These are phyloP conservation scores for Babesia ovis DNA, from an alignment of 169 alveolate genomes.

Conservation along the genomic window DNA sequence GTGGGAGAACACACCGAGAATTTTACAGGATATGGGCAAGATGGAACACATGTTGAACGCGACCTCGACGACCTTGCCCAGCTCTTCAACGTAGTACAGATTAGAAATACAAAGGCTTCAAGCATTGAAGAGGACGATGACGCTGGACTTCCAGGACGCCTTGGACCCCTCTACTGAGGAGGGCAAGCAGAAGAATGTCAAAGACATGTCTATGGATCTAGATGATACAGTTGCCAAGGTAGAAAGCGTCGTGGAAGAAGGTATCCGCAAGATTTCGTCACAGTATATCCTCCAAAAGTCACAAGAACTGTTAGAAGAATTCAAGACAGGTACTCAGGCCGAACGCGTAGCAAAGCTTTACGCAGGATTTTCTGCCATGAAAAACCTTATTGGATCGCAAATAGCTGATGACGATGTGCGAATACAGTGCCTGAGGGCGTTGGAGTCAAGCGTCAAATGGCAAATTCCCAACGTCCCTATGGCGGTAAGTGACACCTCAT, in stretches of 20 bases:
- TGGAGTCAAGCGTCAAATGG: constrained; percentile 9
- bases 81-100: not conserved
- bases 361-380: not conserved
- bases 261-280: not conserved
- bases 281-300: constrained; percentile 2
- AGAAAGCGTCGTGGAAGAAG: not conserved
- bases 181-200: not conserved
- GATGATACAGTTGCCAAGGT: not conserved
- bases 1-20: not conserved
- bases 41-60: not conserved
- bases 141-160: not conserved
- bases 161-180: not conserved
- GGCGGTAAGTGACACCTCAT: constrained; percentile 1
- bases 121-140: not conserved
- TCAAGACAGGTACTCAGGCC: not conserved
- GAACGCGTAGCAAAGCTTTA: constrained; percentile 4
- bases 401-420: not conserved
- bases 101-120: not conserved
- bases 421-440: not conserved
- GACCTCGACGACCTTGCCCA: not conserved
- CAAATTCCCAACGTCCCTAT: not conserved
- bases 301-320: not conserved
- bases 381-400: not conserved
- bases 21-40: not conserved
- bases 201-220: not conserved